Evolutionary conservation across 1,284 basidiomycete genomes (phyloP).

Genomic region (Tetrapyrgos nigripes): DNA sequence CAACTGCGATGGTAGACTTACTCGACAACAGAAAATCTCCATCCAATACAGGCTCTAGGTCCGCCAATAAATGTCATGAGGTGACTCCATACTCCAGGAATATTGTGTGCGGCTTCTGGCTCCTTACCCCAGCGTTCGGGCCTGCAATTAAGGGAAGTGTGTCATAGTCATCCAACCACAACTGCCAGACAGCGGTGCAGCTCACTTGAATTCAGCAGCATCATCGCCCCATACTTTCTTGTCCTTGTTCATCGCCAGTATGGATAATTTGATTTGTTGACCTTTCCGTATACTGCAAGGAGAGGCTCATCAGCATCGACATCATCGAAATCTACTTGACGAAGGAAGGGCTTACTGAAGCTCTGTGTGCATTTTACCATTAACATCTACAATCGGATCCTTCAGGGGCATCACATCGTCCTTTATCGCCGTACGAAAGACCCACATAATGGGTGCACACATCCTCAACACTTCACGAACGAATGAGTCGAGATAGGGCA

Average conservation of each 20-base stretch:
- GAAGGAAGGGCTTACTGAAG: conserved; percentile 30
- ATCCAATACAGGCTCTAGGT: conserved; percentile 41
- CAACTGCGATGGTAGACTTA: conserved; percentile 15
- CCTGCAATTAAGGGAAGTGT: conserved; percentile 31
- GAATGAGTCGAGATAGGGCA: conserved; percentile 70
- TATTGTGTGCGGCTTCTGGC: conserved; percentile 22
- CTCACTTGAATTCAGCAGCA: conserved; percentile 53
- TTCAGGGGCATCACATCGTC: conserved; percentile 68
- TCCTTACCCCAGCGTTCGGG: conserved; percentile 37
- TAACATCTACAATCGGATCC: conserved; percentile 46
- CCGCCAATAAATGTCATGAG: conserved; percentile 39
- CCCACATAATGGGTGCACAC: conserved; percentile 62
- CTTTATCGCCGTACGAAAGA: conserved; percentile 53
- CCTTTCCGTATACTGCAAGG: conserved; percentile 43
- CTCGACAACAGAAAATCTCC: conserved; percentile 51
- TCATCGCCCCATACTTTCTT: conserved; percentile 63
- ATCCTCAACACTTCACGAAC: conserved; percentile 75
- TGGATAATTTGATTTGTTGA: conserved; percentile 53
- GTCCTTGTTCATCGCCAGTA: conserved; percentile 50
- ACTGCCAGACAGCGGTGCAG: not conserved
- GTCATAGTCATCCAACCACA: too few species aligned
- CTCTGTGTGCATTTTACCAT: conserved; percentile 37
- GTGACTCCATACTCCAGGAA: conserved; percentile 37
- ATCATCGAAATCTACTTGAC: not conserved
- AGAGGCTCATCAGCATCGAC: not conserved